A percentile compares a stretch with the other conserved stretches of the same genome.
Conservation (phyloP, 75 land plant species). For the Pseudotsuga menziesii region DNA sequence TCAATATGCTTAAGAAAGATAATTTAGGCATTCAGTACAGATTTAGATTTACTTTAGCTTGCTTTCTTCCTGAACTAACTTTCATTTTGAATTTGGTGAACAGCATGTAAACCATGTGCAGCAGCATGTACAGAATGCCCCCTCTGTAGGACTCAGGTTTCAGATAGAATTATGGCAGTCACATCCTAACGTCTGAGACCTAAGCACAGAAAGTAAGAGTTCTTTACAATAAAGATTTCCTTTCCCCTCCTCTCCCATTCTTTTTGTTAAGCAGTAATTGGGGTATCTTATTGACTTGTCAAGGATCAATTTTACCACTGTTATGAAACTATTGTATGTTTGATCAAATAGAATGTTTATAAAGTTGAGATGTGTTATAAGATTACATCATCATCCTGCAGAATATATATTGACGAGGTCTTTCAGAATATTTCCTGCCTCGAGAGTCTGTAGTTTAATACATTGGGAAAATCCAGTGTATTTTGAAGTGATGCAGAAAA, state of each 20-base stretch:
- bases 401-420: neutral
- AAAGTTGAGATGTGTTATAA: neutral
- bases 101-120: constrained; percentile 80
- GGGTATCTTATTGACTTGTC: neutral
- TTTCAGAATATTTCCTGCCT: neutral
- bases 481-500: neutral
- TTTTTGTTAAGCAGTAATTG: neutral
- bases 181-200: constrained; percentile 21
- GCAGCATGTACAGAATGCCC: constrained; percentile 78
- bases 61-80: neutral
- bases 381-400: neutral
- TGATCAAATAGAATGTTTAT: neutral
- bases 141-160: constrained; percentile 59
- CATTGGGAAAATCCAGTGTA: neutral
- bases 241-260: neutral
- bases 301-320: neutral
- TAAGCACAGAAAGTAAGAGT: neutral
- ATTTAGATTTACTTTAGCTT: neutral
- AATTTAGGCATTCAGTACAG: neutral
- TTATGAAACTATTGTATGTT: neutral
- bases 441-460: neutral
- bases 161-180: constrained; percentile 61
- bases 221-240: neutral
- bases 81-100: constrained; percentile 5
- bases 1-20: neutral